These are phyloP conservation scores for Akanthomyces lecanii DNA, from an alignment of 2,329 filamentous ascomycete species.

Conservation along the genomic window DNA sequence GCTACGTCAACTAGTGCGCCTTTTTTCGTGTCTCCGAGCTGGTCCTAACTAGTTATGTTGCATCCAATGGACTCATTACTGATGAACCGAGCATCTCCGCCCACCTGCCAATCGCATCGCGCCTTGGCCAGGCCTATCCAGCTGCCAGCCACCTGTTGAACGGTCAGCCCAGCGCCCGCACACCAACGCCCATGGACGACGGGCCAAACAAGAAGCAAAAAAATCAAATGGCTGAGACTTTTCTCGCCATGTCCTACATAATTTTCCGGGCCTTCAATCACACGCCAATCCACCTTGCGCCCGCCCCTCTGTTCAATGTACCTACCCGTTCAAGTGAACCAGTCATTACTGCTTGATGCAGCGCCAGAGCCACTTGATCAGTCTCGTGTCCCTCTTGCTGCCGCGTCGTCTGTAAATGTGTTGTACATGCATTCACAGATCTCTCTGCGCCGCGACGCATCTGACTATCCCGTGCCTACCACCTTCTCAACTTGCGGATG, in stretches of 20 bases:
- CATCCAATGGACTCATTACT: neutral
- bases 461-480: neutral
- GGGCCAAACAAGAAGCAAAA: conserved; percentile 9
- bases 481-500: neutral
- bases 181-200: neutral
- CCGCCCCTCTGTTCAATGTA: neutral
- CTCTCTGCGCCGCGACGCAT: neutral
- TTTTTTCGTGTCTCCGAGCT: neutral
- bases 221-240: conserved; percentile 13
- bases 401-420: neutral
- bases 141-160: conserved; percentile 5
- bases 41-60: neutral
- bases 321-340: neutral
- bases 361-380: neutral
- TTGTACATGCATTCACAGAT: neutral
- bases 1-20: conserved; percentile 14
- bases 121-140: conserved; percentile 3
- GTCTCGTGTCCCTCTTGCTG: neutral
- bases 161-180: conserved; percentile 2
- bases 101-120: conserved; percentile 4
- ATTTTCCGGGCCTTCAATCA: neutral
- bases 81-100: conserved; percentile 1
- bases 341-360: neutral
- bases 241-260: neutral
- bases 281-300: neutral